Evolutionary conservation across 2,329 filamentous ascomycete species (phyloP).

Genomic region (Furcasterigmium sp.): DNA sequence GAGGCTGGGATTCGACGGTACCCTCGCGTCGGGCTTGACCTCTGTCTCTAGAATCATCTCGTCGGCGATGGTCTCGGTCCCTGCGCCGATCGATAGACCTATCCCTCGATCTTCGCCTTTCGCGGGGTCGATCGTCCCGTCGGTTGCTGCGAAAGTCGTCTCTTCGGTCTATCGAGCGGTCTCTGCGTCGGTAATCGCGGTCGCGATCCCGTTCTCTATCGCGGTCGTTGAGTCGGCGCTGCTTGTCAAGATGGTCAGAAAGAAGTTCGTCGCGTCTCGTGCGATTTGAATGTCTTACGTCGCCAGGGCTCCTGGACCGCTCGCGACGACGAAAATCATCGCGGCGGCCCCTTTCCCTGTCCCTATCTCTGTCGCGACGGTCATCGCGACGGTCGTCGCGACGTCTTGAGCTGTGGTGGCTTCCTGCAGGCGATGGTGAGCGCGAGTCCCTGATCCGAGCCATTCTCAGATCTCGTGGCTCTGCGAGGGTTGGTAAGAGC

Average conservation of each 20-base stretch:
- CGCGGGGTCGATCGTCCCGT: constrained; percentile 44
- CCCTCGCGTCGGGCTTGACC: constrained; percentile 59
- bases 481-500: constrained; percentile 25
- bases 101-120: constrained; percentile 61
- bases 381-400: constrained; percentile 54
- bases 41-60: constrained; percentile 69
- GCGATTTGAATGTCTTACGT: constrained; percentile 42
- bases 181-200: constrained; percentile 59
- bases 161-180: constrained; percentile 63
- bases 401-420: constrained; percentile 68
- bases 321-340: constrained; percentile 50
- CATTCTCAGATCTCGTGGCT: constrained; percentile 42
- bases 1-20: constrained; percentile 65
- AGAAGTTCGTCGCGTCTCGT: constrained; percentile 15
- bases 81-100: constrained; percentile 47
- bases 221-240: constrained; percentile 57
- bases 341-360: constrained; percentile 39
- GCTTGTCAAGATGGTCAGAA: constrained; percentile 34
- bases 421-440: constrained; percentile 94
- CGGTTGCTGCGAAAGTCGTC: constrained; percentile 61
- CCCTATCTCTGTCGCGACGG: constrained; percentile 32
- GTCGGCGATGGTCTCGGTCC: constrained; percentile 57
- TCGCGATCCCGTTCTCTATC: constrained; percentile 45
- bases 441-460: constrained; percentile 64
- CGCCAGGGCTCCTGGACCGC: constrained; percentile 56